Percentiles rank a stretch among this genome's conserved stretches.
phyloP scores from a whole-genome alignment of 345 rosid species.

The Hibiscus trionum region DNA sequence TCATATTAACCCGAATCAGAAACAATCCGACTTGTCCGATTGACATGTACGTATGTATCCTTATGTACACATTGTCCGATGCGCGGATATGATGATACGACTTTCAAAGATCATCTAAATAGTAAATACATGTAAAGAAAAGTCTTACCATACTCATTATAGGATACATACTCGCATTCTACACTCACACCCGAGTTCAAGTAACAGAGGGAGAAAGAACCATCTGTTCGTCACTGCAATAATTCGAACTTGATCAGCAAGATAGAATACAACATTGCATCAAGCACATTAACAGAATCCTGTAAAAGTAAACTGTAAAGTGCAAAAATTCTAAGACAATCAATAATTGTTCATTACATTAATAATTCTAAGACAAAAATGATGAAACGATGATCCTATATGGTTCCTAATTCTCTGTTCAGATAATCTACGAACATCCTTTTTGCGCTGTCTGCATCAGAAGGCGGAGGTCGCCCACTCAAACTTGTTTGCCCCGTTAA shows the following conservation, averaged over 20 bases:
- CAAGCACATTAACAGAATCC: background rate
- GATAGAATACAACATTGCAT: background rate
- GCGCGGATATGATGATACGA: too few species aligned
- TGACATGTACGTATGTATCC: too few species aligned
- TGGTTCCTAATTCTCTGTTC: conserved; percentile 70
- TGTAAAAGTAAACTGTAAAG: background rate
- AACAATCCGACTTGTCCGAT: too few species aligned
- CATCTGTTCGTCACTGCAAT: background rate
- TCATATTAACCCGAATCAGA: too few species aligned
- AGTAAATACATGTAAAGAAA: too few species aligned
- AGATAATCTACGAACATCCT: conserved; percentile 90
- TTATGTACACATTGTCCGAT: too few species aligned
- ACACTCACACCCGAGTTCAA: too few species aligned
- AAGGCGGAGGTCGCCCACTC: conserved; percentile 79
- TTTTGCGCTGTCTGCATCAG: conserved; percentile 81
- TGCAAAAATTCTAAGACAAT: background rate
- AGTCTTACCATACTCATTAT: too few species aligned
- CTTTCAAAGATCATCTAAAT: too few species aligned
- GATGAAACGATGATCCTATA: background rate
- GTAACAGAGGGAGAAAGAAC: background rate
- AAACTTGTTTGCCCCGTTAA: conserved; percentile 83
- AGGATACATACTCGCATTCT: too few species aligned
- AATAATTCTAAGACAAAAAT: background rate
- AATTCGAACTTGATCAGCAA: background rate
- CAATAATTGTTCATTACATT: background rate